Percentiles rank a stretch among this genome's conserved stretches.
Evolutionary conservation across 495 filamentous ascomycete genomes (phyloP).

Genomic region (Lichenothelia convexa): DNA sequence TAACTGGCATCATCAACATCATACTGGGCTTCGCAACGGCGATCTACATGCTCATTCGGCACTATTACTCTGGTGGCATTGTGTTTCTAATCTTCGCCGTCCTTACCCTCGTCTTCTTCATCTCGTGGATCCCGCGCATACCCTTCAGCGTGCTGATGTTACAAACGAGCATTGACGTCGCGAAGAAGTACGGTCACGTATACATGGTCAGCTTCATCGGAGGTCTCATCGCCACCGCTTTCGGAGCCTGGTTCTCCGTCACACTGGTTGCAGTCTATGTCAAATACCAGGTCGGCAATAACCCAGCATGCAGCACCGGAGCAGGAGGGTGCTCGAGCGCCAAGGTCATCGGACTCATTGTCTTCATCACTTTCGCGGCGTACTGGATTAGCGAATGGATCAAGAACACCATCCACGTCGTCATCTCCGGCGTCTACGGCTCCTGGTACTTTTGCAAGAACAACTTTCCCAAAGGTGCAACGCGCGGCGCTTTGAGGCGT

Average conservation of each 20-base stretch:
- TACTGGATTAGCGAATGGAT: conserved; percentile 89
- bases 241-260: conserved; percentile 44
- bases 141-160: conserved; percentile 84
- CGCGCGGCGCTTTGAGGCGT: conserved; percentile 56
- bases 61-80: conserved; percentile 66
- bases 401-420: conserved; percentile 82
- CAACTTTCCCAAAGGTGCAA: conserved; percentile 56
- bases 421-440: conserved; percentile 74
- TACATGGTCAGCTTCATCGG: conserved; percentile 71
- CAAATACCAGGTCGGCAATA: conserved; percentile 51
- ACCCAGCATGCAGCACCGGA: conserved; percentile 45
- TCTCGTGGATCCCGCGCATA: conserved; percentile 72
- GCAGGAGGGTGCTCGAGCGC: conserved; percentile 52
- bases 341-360: conserved; percentile 66
- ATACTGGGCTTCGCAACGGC: conserved; percentile 49
- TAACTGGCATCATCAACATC: conserved; percentile 54
- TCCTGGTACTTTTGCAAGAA: conserved; percentile 74
- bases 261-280: conserved; percentile 52
- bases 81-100: conserved; percentile 68
- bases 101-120: conserved; percentile 63
- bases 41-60: conserved; percentile 44
- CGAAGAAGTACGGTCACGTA: conserved; percentile 65
- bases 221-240: conserved; percentile 52
- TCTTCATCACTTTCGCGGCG: conserved; percentile 73
- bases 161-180: conserved; percentile 69